Conservation (phyloP, 139 green algal species). For the Coccomyxa sp. region DNA sequence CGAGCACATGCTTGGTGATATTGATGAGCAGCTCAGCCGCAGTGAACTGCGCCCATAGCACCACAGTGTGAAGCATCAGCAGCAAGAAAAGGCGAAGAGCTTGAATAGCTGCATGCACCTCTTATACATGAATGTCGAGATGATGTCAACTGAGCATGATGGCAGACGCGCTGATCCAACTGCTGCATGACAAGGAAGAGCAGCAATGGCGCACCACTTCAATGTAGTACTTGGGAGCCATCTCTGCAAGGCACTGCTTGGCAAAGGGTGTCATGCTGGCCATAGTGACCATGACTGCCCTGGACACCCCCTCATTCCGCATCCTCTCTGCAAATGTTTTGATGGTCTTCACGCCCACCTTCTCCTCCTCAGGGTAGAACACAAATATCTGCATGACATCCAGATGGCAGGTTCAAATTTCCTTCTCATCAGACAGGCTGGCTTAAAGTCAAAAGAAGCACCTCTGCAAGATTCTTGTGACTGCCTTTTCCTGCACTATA, state of each 20-base stretch:
- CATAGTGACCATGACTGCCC: slow-evolving; percentile 86
- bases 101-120: too few species aligned
- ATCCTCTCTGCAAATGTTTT: slow-evolving; percentile 88
- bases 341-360: slow-evolving; percentile 96
- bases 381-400: slow-evolving; percentile 83
- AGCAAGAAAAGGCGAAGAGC: background rate
- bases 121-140: too few species aligned
- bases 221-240: slow-evolving; percentile 76
- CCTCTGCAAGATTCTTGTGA: background rate
- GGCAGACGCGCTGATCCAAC: background rate
- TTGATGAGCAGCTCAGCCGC: slow-evolving; percentile 95
- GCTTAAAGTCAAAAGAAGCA: background rate
- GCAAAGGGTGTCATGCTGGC: slow-evolving; percentile 69
- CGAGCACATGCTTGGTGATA: slow-evolving; percentile 93
- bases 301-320: slow-evolving; percentile 73
- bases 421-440: background rate
- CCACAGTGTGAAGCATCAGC: background rate
- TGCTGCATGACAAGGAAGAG: background rate
- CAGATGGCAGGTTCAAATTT: background rate
- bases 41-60: slow-evolving; percentile 51
- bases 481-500: slow-evolving; percentile 3
- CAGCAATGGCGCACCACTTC: slow-evolving; percentile 50
- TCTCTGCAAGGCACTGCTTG: slow-evolving; percentile 61
- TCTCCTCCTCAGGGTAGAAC: slow-evolving; percentile 91
- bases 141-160: background rate